Conservation (phyloP, 345 rosid species). For the Reutealis trisperma region DNA sequence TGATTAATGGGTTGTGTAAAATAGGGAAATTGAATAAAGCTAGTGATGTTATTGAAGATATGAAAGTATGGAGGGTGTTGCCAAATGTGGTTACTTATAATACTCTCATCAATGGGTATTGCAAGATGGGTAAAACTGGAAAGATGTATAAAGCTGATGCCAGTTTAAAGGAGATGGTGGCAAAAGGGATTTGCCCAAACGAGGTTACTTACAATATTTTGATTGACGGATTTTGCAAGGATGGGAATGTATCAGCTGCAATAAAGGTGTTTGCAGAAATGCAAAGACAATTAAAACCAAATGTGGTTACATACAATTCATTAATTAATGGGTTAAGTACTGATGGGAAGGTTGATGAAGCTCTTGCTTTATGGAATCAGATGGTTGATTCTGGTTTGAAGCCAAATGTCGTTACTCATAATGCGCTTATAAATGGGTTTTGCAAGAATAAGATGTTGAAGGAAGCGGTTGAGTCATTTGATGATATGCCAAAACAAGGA, state of each 20-base stretch:
- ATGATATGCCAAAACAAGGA: constrained; percentile 43
- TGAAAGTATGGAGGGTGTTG: constrained; percentile 52
- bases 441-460: constrained; percentile 61
- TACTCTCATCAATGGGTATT: constrained; percentile 65
- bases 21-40: constrained; percentile 75
- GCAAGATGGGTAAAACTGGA: constrained; percentile 62
- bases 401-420: constrained; percentile 62
- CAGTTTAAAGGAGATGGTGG: constrained; percentile 67
- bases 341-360: constrained; percentile 56
- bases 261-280: constrained; percentile 66
- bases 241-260: constrained; percentile 53
- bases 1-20: constrained; percentile 65
- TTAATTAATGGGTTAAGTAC: constrained; percentile 57
- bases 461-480: constrained; percentile 57
- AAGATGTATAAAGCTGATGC: constrained; percentile 82
- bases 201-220: constrained; percentile 70
- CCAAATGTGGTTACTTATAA: constrained; percentile 67
- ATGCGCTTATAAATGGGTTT: constrained; percentile 64
- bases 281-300: constrained; percentile 56
- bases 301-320: constrained; percentile 59
- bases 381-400: constrained; percentile 56
- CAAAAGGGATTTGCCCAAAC: constrained; percentile 44
- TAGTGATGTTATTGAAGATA: constrained; percentile 62
- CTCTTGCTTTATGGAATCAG: constrained; percentile 47
- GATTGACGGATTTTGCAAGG: constrained; percentile 83